Conservation (phyloP, 306 rosid genomes). For the Cyamopsis tetragonoloba region DNA sequence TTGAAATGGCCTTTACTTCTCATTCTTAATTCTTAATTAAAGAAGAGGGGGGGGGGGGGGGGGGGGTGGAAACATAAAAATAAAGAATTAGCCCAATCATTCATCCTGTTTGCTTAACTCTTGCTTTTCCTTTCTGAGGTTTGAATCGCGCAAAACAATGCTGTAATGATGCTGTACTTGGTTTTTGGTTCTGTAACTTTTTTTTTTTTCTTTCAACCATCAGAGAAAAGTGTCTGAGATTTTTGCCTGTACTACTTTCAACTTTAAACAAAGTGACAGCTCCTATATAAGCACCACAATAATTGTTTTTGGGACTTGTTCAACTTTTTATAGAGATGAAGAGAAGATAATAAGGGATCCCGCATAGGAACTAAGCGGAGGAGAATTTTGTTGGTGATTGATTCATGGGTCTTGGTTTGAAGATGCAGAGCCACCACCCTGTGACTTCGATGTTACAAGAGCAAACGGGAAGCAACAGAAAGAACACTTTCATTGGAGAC, state of each 20-base stretch:
- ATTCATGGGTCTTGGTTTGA: constrained; percentile 54
- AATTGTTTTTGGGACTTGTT: constrained; percentile 30
- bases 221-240: constrained; percentile 37
- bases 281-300: constrained; percentile 21
- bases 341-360: constrained; percentile 30
- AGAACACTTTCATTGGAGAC: constrained; percentile 70
- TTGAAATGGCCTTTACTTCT: constrained; percentile 28
- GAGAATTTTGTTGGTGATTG: constrained; percentile 31
- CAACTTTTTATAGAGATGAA: constrained; percentile 40
- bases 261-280: constrained; percentile 33
- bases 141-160: constrained; percentile 68
- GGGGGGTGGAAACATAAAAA: too few relatives aligned
- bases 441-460: constrained; percentile 65
- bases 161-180: constrained; percentile 44
- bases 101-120: constrained; percentile 33
- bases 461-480: constrained; percentile 62
- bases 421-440: constrained; percentile 57
- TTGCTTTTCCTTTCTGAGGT: constrained; percentile 39
- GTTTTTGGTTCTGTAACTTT: constrained; percentile 34
- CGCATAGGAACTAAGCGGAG: constrained; percentile 18
- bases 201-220: constrained; percentile 31
- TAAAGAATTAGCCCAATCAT: constrained; percentile 26
- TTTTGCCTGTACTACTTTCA: constrained; percentile 36
- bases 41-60: too few relatives aligned
- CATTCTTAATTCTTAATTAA: too few relatives aligned